Evolutionary conservation across 2,329 filamentous ascomycete genomes (phyloP), one percentile per base, ranked within the genome.

Genomic region (Cordyceps javanica): DNA sequence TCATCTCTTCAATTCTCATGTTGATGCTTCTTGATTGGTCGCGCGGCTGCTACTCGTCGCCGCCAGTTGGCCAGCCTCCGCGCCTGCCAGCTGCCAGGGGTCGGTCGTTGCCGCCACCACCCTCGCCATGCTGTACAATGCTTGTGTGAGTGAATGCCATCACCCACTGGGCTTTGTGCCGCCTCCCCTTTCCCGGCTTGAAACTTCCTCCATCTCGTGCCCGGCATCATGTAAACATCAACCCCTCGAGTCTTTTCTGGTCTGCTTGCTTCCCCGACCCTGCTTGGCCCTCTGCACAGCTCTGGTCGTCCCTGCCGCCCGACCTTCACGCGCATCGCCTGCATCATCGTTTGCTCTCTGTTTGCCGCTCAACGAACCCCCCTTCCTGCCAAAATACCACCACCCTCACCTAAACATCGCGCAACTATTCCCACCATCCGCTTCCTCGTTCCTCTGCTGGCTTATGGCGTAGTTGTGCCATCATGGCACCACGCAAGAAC

Each of bases 401-500:
- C 8, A 19, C 9, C 4, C 19, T 23, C 28, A 11, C 44, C 10
- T 32, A 34, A n/a, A 1, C 21, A 45, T 26, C 8, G 21, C 28
- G 8, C 14, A 30, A 38, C 19, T 8, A n/a, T n/a, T n/a, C n/a
- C n/a, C n/a, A n/a, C n/a, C n/a, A n/a, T 46, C 14, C 21, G 25
- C n/a, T 48, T 39, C 13, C 25, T 30, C 3, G 1, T 16, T 30
- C 5, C n/a, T 25, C 19, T 34, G 54, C 45, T n/a, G 9, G 44
- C 26, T 19, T n/a, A 32, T 32, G 36, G 34, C 36, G 50, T 21
- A 32, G 45, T 11, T 13, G 44, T 26, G 19, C 21, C 34, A 57
- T 42, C 45, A 51, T 59, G 57, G 36, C 57, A 30, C 52, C 46
- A 32, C 57, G 57, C 51, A 59, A 39, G 50, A 44, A 21, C 36